Base-by-base conservation (phyloP, 169 alveolate species). In the Plasmodium fragile region DNA sequence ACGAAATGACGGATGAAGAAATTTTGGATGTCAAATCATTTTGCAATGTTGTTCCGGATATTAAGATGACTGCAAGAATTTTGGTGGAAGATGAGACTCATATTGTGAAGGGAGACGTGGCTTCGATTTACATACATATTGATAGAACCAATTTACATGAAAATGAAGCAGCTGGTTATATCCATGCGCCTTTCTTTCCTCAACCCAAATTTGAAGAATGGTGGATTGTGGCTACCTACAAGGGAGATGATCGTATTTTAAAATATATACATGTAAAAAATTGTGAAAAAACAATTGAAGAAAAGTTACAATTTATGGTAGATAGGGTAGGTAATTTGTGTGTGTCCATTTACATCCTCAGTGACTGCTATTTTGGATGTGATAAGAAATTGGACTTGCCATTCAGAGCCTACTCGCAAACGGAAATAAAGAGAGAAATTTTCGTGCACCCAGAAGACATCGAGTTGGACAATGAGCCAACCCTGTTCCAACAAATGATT, bases 141-240 rank as follows among this genome's bases (percentile, higher is more conserved):
- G 96, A 93, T 39, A 96, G 98, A 55, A 72, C 72, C 30, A 97
- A 98, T 90, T 92, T 98, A 92, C 83, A 96, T 83, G 97, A 95
- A 73, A 95, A 96, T 13, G 97, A 96, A 87, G 96, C 97, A 13
- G 91, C 95, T 32, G 99, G 99, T 4, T 98, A 98, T 34, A 96
- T 97, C 32, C 99, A 98, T 89, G 98, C 99, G 30, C 98, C 98
- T 8, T 92, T 79, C 81, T 97, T 97, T 93, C 98, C 98, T 6
- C 95, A 95, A 92, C 97, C 97, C 7, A 98, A 97, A 89, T 97
- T 95, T 85, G 99, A 98, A 93, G 98, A 98, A 89, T 98, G 98
- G 98, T 96, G 97, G 97, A 81, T 97, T 25, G 94, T 98, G 73
- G 94, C 97, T 18, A 92, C 91, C n/a, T 96, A 94, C 45, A 95